A percentile compares a stretch with the other conserved stretches of the same genome.
These are phyloP conservation scores for Gastrodia elata DNA, from an alignment of 106 monocot genomes.

Conservation along the genomic window DNA sequence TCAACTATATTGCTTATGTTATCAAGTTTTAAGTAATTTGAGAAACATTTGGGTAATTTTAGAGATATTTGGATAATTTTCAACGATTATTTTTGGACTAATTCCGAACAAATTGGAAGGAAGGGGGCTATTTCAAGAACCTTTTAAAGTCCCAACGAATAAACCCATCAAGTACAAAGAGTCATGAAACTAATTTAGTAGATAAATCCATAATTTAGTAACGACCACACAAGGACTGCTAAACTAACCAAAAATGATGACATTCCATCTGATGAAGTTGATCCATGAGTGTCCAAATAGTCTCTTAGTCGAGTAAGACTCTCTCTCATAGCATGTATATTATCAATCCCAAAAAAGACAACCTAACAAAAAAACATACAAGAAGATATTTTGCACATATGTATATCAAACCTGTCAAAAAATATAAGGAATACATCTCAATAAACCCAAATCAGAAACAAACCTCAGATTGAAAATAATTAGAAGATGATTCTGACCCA, in stretches of 20 bases:
- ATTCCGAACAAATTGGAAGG: too few species aligned
- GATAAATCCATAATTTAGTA: background rate
- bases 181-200: too few species aligned
- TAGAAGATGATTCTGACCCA: constrained; percentile 95
- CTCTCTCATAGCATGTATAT: constrained; percentile 96
- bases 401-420: background rate
- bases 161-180: too few species aligned
- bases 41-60: too few species aligned
- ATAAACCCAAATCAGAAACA: constrained; percentile 6
- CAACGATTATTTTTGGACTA: too few species aligned
- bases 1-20: too few species aligned
- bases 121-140: too few species aligned
- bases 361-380: constrained; percentile 39
- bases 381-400: background rate
- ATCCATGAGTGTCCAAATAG: constrained; percentile 83
- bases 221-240: background rate
- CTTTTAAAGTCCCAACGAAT: too few species aligned
- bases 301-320: constrained; percentile 91
- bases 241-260: constrained; percentile 80
- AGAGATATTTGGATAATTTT: too few species aligned
- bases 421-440: background rate
- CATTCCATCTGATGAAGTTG: constrained; percentile 95
- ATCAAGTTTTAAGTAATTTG: too few species aligned
- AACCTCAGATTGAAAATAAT: constrained; percentile 94
- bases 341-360: constrained; percentile 74